These are phyloP conservation scores for Wickerhamiella domercqiae DNA, from an alignment of 805 yeast species.

Conservation along the genomic window DNA sequence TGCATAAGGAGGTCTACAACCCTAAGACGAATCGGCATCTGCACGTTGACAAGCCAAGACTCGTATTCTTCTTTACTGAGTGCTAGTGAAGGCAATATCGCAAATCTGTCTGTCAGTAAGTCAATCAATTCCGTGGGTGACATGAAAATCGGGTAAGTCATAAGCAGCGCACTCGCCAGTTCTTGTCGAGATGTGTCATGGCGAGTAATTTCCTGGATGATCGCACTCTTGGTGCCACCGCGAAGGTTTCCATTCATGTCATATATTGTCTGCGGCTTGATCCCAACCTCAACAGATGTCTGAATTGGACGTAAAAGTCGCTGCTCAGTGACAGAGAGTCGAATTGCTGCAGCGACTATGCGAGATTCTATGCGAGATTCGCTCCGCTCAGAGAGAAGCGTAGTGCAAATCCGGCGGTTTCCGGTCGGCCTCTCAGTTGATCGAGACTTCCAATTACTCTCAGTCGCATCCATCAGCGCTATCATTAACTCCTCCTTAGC, in stretches of 20 bases:
- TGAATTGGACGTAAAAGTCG: not conserved
- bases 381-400: not conserved
- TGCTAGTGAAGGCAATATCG: slow-evolving; percentile 73
- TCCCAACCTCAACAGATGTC: slow-evolving; percentile 5
- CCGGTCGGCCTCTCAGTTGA: too few species aligned
- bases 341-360: not conserved
- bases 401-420: too few species aligned
- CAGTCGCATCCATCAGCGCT: too few species aligned
- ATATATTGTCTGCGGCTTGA: slow-evolving; percentile 25
- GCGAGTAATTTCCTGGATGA: slow-evolving; percentile 66
- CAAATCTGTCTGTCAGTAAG: slow-evolving; percentile 47
- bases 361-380: not conserved
- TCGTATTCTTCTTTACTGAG: slow-evolving; percentile 59
- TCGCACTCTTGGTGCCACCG: slow-evolving; percentile 71
- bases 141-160: slow-evolving; percentile 64
- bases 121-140: slow-evolving; percentile 48
- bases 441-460: too few species aligned
- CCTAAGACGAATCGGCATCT: slow-evolving; percentile 48
- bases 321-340: not conserved
- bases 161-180: slow-evolving; percentile 53
- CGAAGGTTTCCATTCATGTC: slow-evolving; percentile 58
- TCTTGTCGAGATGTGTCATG: slow-evolving; percentile 45
- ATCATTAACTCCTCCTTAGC: not conserved
- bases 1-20: slow-evolving; percentile 52
- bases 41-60: slow-evolving; percentile 58